phyloP scores from a whole-genome alignment of 2,329 filamentous ascomycete species.

The Amauroascus verrucosus region DNA sequence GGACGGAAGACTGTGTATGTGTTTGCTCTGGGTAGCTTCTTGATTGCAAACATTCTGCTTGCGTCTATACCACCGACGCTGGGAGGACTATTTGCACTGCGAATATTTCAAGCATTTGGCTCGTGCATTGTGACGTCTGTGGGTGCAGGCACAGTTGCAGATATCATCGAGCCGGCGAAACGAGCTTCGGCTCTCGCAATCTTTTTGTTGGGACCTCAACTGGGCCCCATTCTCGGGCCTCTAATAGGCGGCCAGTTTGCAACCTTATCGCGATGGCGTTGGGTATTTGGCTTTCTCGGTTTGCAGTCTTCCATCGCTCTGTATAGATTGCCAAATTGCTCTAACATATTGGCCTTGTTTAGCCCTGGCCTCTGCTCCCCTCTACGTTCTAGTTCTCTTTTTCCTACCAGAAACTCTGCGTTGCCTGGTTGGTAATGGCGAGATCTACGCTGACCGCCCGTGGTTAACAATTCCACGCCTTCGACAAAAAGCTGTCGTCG shows the following conservation, averaged over 20 bases:
- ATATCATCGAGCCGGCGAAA: background rate
- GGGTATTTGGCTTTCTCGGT: conserved; percentile 17
- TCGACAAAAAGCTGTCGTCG: background rate
- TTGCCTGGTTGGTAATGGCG: background rate
- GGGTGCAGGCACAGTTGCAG: background rate
- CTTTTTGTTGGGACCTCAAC: background rate
- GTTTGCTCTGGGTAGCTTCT: background rate
- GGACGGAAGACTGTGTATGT: background rate
- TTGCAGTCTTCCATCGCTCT: background rate
- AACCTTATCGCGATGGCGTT: conserved; percentile 19
- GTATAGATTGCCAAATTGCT: background rate
- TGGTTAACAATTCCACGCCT: background rate
- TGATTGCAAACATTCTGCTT: conserved; percentile 2
- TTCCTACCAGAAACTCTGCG: background rate
- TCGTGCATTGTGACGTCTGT: background rate
- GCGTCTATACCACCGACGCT: background rate
- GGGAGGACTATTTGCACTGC: background rate
- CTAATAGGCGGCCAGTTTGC: conserved; percentile 19
- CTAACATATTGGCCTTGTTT: background rate
- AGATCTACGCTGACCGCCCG: background rate
- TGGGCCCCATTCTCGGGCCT: conserved; percentile 32
- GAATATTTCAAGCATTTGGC: background rate
- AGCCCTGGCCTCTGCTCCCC: background rate
- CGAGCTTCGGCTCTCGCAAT: background rate
- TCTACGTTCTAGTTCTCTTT: background rate